phyloP scores from a whole-genome alignment of 2,329 filamentous ascomycete genomes.

The Verticillium isaacii region DNA sequence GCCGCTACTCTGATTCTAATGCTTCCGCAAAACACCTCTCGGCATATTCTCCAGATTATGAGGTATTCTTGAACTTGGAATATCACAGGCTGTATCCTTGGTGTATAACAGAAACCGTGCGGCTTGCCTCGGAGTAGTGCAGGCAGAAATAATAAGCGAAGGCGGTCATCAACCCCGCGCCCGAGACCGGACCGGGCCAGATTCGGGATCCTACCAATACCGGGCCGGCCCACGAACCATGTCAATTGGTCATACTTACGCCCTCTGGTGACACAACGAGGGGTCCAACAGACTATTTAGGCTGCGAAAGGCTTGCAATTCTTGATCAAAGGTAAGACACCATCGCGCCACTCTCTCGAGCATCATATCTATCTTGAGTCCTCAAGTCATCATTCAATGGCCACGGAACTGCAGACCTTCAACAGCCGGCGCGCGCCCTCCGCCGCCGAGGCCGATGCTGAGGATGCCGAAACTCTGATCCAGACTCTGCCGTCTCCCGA shows the following conservation, averaged over 20 bases:
- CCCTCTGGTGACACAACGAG: neutral
- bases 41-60: no score
- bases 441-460: slow-evolving; percentile 2
- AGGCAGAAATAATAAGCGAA: no score
- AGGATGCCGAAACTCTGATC: slow-evolving; percentile 8
- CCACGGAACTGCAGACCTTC: neutral
- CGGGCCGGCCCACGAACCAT: neutral
- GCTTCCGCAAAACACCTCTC: no score
- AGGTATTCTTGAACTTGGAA: no score
- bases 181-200: neutral
- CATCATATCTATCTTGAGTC: neutral
- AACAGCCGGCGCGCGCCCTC: neutral
- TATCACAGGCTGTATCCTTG: no score
- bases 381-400: neutral
- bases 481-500: slow-evolving; percentile 15
- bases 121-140: no score
- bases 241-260: neutral
- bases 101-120: no score
- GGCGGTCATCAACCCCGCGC: neutral
- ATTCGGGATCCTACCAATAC: neutral
- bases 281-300: neutral
- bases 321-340: neutral
- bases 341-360: neutral
- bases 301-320: neutral
- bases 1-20: no score